Base-by-base conservation (phyloP, 768 basidiomycete genomes). In the Phanerodontia chrysosporium region DNA sequence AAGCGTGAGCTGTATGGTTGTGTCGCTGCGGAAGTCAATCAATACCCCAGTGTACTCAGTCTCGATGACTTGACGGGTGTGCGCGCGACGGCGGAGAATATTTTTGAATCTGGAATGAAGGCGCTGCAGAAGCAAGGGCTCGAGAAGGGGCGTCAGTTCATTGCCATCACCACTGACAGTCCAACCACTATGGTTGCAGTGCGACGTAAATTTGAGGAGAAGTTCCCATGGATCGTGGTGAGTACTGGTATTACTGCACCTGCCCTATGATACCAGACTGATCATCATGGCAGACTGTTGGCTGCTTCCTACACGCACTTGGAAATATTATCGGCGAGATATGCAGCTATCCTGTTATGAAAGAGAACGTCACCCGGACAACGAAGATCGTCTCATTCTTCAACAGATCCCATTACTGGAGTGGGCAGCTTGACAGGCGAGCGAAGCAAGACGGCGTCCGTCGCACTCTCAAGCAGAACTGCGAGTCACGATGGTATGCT, bases 391-490 rank as follows among this genome's bases (percentile, higher is more conserved):
- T 73, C 2, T 54, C 67, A 6, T 74, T 73, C 58, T 73, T 74
- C 65, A 68, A 70, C 52, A 27, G 57, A 1, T 74, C 70, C 2
- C 72, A 74, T 45, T 72, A 71, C 58, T 73, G 72, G 70, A 69
- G 73, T n/a, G 70, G 69, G n/a, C 73, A 74, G 62, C 58, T 73
- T 1, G 45, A 62, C 21, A 18, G 48, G 1, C 51, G 58, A 7
- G 72, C 69, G 0, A 57, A 30, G 27, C 35, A 21, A 27, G 35
- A 54, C 7, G 57, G 61, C 1, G 36, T 70, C 6, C 67, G 55
- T 3, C 45, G 22, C 8, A 22, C 16, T 8, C 14, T 57, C 27
- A 57, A 49, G 56, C 24, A 28, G 45, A 28, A 57, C 46, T 29
- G 27, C 28, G 56, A 57, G 21, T 57, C 45, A 7, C n/a, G 56